Conservation (phyloP, 2,329 filamentous ascomycete genomes). For the Alternaria sp. region DNA sequence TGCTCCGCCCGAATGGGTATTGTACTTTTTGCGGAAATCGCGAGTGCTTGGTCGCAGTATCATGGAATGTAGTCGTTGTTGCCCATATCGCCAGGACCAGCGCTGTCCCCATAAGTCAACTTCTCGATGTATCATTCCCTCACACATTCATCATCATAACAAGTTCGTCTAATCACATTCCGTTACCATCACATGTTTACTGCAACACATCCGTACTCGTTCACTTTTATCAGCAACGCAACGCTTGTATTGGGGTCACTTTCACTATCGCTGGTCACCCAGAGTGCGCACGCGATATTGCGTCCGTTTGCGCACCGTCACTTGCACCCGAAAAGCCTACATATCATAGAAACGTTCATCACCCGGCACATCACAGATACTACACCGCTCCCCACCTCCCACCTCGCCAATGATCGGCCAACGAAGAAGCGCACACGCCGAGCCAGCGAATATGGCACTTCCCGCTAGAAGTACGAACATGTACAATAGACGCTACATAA, state of each 20-base stretch:
- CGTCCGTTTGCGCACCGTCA: constrained; percentile 7
- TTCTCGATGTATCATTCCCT: not conserved
- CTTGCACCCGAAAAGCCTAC: not conserved
- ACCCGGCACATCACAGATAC: not conserved
- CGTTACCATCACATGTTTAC: not conserved
- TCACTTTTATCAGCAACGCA: not conserved
- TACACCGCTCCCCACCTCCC: not conserved
- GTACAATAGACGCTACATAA: not conserved
- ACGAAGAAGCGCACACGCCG: not conserved
- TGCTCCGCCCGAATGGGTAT: not conserved
- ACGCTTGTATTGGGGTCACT: not conserved
- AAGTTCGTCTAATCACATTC: not conserved
- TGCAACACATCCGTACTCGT: not conserved
- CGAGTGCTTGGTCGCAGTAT: not conserved
- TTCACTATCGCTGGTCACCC: not conserved
- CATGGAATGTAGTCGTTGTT: not conserved
- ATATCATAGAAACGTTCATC: not conserved
- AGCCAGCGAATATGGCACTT: not conserved
- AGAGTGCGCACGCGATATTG: constrained; percentile 1
- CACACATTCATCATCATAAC: not conserved
- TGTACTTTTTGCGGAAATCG: not conserved
- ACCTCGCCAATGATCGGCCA: not conserved
- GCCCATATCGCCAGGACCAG: not conserved
- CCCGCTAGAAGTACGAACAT: constrained; percentile 19
- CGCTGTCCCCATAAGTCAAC: not conserved